Evolutionary conservation across 1,284 basidiomycete species (phyloP).

Genomic region (Crocinoboletus sp.): DNA sequence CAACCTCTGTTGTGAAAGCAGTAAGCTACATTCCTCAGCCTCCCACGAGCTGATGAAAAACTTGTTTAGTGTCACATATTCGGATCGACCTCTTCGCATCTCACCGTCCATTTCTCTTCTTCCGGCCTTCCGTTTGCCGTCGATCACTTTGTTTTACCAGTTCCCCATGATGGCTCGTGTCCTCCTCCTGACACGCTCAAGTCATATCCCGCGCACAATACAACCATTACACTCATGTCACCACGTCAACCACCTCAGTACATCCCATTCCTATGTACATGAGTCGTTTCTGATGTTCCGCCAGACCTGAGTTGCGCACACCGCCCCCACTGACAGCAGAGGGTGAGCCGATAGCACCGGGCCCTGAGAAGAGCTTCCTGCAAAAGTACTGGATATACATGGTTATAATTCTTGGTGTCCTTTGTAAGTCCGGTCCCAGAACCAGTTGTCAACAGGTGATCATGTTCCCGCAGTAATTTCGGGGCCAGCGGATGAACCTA

Average conservation of each 20-base stretch:
- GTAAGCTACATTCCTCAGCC: slow-evolving; percentile 42
- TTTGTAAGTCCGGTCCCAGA: slow-evolving; percentile 43
- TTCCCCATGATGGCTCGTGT: slow-evolving; percentile 63
- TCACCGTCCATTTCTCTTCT: slow-evolving; percentile 53
- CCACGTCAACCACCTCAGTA: slow-evolving; percentile 56
- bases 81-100: slow-evolving; percentile 45
- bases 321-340: slow-evolving; percentile 63
- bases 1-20: slow-evolving; percentile 66
- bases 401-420: slow-evolving; percentile 50
- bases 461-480: slow-evolving; percentile 24
- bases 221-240: slow-evolving; percentile 47
- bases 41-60: slow-evolving; percentile 10
- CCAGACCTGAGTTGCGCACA: slow-evolving; percentile 59
- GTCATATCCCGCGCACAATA: slow-evolving; percentile 41
- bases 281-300: slow-evolving; percentile 6
- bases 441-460: neutral
- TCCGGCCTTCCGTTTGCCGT: slow-evolving; percentile 52
- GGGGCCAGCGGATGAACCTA: slow-evolving; percentile 28
- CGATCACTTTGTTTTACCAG: slow-evolving; percentile 65
- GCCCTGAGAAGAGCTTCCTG: slow-evolving; percentile 71
- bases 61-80: slow-evolving; percentile 55
- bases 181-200: slow-evolving; percentile 24
- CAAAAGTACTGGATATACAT: slow-evolving; percentile 92
- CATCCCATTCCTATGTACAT: slow-evolving; percentile 24
- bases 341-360: slow-evolving; percentile 58